These are phyloP conservation scores for Boletus smithii DNA, from an alignment of 1,284 basidiomycete genomes.

Conservation along the genomic window DNA sequence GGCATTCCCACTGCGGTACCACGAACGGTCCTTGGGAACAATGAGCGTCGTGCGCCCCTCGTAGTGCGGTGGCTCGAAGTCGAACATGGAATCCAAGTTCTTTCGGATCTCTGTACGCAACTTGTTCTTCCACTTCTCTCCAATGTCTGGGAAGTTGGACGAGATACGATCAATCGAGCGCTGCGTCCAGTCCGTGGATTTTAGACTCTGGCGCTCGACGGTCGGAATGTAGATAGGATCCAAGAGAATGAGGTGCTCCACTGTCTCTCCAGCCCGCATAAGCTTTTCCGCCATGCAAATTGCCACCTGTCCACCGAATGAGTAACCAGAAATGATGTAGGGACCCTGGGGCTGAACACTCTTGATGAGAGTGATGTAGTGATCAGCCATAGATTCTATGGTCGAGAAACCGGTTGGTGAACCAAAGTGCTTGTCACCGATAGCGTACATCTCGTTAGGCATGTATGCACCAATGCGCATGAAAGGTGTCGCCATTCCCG, in stretches of 20 bases:
- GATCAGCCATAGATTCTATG: slow-evolving; percentile 31
- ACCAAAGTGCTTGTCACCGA: slow-evolving; percentile 31
- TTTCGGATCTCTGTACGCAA: slow-evolving; percentile 28
- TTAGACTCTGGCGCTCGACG: slow-evolving; percentile 26
- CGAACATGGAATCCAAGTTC: slow-evolving; percentile 32
- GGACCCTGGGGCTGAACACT: slow-evolving; percentile 26
- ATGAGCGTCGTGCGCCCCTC: slow-evolving; percentile 25
- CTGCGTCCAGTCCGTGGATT: slow-evolving; percentile 31
- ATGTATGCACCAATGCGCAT: slow-evolving; percentile 34
- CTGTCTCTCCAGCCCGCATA: slow-evolving; percentile 21
- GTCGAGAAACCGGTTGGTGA: slow-evolving; percentile 28
- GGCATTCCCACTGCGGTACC: slow-evolving; percentile 29
- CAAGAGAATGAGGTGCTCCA: slow-evolving; percentile 27
- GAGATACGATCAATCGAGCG: slow-evolving; percentile 30
- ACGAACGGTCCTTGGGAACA: slow-evolving; percentile 31
- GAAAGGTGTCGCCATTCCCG: slow-evolving; percentile 32
- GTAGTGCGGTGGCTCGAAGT: slow-evolving; percentile 28
- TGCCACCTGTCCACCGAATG: slow-evolving; percentile 30
- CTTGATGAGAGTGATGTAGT: slow-evolving; percentile 30
- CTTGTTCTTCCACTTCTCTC: slow-evolving; percentile 32
- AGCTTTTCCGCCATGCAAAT: slow-evolving; percentile 29
- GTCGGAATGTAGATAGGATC: slow-evolving; percentile 31
- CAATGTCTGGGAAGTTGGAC: slow-evolving; percentile 31
- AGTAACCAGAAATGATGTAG: slow-evolving; percentile 27
- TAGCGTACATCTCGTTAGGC: slow-evolving; percentile 34